Evolutionary conservation across 805 yeast genomes (phyloP).

Genomic region (Metschnikowia henanensis): DNA sequence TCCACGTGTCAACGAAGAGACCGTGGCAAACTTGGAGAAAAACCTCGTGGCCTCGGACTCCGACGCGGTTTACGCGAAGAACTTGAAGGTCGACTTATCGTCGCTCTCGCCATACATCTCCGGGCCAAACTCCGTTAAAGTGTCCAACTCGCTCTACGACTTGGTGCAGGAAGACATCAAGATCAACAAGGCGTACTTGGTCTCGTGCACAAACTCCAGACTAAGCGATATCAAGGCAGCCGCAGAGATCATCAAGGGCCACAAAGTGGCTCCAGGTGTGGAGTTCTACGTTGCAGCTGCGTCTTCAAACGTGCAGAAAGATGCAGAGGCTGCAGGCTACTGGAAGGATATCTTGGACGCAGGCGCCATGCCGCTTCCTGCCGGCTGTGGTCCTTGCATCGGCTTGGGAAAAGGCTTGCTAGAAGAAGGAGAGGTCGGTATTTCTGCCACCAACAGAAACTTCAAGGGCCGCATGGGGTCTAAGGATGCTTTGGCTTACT

Average conservation of each 20-base stretch:
- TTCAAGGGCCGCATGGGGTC: conserved; percentile 99
- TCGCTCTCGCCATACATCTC: conserved; percentile 86
- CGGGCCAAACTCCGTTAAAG: conserved; percentile 97
- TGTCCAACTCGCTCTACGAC: conserved; percentile 75
- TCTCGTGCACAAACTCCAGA: conserved; percentile 97
- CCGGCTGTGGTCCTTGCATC: conserved; percentile 99
- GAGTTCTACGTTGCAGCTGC: conserved; percentile 98
- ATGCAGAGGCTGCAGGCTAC: conserved; percentile 88
- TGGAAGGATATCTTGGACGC: conserved; percentile 90
- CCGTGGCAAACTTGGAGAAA: conserved; percentile 53
- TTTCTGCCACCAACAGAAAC: conserved; percentile 97
- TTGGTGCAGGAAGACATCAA: conserved; percentile 71
- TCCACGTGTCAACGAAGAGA: conserved; percentile 71
- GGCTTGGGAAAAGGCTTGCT: conserved; percentile 94
- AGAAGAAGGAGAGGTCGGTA: conserved; percentile 96
- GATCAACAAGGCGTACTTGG: conserved; percentile 92
- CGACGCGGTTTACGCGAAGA: conserved; percentile 88
- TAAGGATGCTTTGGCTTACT: conserved; percentile 90
- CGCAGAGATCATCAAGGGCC: conserved; percentile 81
- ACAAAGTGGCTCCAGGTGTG: conserved; percentile 83
- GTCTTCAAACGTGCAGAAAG: conserved; percentile 86
- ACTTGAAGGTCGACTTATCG: conserved; percentile 73
- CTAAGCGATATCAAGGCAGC: conserved; percentile 93
- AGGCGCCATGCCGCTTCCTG: conserved; percentile 93
- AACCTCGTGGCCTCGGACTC: conserved; percentile 56